Evolutionary conservation across 2,329 filamentous ascomycete genomes (phyloP).

Genomic region (Sordariomycetes sp.): DNA sequence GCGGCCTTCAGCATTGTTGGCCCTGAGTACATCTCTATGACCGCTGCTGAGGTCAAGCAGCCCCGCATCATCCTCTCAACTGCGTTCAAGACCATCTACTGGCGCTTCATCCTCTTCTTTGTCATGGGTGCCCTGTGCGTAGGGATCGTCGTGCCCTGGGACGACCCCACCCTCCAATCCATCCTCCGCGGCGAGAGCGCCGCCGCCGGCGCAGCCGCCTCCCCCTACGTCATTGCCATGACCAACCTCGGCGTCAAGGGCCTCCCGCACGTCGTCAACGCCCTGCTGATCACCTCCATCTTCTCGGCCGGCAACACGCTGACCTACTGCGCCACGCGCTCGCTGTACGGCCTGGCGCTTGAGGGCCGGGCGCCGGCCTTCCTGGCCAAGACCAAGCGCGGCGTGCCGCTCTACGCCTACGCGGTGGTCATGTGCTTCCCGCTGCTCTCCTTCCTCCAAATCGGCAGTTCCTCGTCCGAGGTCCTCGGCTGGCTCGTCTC

Average conservation of each 20-base stretch:
- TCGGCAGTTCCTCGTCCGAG: constrained; percentile 10
- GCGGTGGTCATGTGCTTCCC: neutral
- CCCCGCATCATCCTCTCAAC: constrained; percentile 53
- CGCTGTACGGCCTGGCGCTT: constrained; percentile 42
- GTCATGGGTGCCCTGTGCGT: constrained; percentile 55
- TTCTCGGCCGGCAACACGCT: constrained; percentile 47
- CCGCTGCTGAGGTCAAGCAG: constrained; percentile 57
- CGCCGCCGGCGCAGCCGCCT: constrained; percentile 38
- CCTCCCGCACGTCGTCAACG: constrained; percentile 65
- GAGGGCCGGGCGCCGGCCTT: constrained; percentile 39
- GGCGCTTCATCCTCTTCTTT: constrained; percentile 49
- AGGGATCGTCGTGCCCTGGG: constrained; percentile 56
- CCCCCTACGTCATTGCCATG: constrained; percentile 60
- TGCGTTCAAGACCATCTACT: constrained; percentile 65
- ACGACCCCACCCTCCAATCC: constrained; percentile 39
- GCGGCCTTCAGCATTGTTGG: constrained; percentile 54
- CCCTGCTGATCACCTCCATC: constrained; percentile 58
- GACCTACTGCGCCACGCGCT: constrained; percentile 43
- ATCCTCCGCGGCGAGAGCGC: constrained; percentile 25
- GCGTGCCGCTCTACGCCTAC: constrained; percentile 36
- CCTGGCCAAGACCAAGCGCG: constrained; percentile 46
- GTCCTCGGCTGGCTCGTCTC: constrained; percentile 31
- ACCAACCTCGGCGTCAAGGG: constrained; percentile 55
- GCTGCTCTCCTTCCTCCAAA: neutral
- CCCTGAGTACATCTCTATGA: constrained; percentile 57